These are phyloP conservation scores for Hibiscus syriacus DNA, from an alignment of 345 rosid genomes.

Conservation along the genomic window DNA sequence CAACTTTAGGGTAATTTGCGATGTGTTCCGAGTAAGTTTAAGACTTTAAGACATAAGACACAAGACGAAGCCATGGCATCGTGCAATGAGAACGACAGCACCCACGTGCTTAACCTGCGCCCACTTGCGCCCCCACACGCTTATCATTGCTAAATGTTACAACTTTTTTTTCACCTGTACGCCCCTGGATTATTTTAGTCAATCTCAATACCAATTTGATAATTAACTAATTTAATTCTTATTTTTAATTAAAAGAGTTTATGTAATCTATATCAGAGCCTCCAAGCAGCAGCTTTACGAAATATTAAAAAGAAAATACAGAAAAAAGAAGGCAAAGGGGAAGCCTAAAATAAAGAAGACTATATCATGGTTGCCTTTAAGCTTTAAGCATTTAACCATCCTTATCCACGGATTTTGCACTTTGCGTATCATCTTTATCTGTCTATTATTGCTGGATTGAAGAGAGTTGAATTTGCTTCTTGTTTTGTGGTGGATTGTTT, in stretches of 20 bases:
- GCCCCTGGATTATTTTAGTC: no score
- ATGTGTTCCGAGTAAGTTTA: slow-evolving; percentile 3
- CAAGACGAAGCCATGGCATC: slow-evolving; percentile 22
- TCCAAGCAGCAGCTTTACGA: background rate
- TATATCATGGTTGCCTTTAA: slow-evolving; percentile 16
- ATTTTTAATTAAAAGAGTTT: background rate
- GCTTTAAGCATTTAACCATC: slow-evolving; percentile 19
- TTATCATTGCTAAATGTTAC: slow-evolving; percentile 58
- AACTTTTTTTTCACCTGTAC: slow-evolving; percentile 18
- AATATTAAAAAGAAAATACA: background rate
- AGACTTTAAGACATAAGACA: background rate
- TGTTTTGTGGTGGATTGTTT: no score
- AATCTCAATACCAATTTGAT: no score
- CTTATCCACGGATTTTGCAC: slow-evolving; percentile 1
- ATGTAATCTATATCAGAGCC: background rate
- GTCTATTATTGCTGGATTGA: background rate
- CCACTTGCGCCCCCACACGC: slow-evolving; percentile 45
- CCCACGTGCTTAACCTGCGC: slow-evolving; percentile 87
- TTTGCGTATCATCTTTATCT: slow-evolving; percentile 4
- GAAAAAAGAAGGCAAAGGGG: background rate
- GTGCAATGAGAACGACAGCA: slow-evolving; percentile 53
- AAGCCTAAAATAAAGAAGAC: slow-evolving; percentile 6
- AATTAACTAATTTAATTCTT: background rate
- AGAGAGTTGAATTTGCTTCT: background rate
- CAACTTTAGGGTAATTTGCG: slow-evolving; percentile 1